Evolutionary conservation across 352 stramenopile genomes (phyloP), one percentile per base, ranked within the genome.

Genomic region (Phytopythium delawarense): DNA sequence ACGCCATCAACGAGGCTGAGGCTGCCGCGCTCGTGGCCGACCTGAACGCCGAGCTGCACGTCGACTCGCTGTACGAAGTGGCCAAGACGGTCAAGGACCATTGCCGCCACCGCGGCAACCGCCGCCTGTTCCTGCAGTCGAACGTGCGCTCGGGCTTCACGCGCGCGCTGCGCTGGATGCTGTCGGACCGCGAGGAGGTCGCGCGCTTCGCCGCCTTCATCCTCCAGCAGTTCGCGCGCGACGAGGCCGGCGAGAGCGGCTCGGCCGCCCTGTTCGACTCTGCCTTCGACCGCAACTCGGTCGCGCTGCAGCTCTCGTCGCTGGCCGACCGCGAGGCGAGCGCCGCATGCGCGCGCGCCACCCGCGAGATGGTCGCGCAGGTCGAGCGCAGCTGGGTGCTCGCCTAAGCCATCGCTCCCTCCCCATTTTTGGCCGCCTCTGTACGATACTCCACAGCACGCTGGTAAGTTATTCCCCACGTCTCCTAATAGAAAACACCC

Each of bases 51-150:
- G 70, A 84, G 49, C 57, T 88, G 50, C 80, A 89, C 62, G 46
- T 54, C 0, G 79, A 92, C 23, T 72, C 78, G 37, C 67, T 91
- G 2, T 89, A 87, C 53, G 71, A 92, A 25, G 73, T 91, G 30
- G 67, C 76, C 28, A 84, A 84, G 62, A 64, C 59, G 57, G 61
- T 92, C 44, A 92, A 92, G 66, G 78, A 89, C 67, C 70, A 81
- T 59, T 91, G 81, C 67, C 74, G 83, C 32, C 76, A 89, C 79
- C 74, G 76, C 59, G 78, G 74, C 63, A 92, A 92, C 76, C 80
- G 81, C 62, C 72, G 76, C 37, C 54, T 87, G 21, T 89, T 92
- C 53, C 50, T 88, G 9, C 61, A 79, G 42, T 40, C 70, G 2
- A 66, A 81, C 23, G 34, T 50, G 21, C 78, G 69, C 30, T 61